Evolutionary conservation across 2,329 filamentous ascomycete species (phyloP).

Genomic region (Rachicladosporium sp.): DNA sequence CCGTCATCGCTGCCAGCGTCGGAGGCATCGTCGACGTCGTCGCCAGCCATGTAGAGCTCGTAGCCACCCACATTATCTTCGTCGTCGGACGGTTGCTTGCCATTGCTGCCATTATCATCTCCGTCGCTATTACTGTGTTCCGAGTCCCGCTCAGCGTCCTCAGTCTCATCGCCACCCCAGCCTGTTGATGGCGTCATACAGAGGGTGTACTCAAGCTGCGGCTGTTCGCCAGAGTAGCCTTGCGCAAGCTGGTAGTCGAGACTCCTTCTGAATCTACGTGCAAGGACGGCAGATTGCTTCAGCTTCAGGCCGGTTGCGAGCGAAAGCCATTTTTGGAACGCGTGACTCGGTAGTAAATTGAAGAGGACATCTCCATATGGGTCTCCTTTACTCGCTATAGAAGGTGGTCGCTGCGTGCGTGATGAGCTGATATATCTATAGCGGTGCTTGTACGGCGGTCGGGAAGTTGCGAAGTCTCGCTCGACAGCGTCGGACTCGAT

Average conservation of each 20-base stretch:
- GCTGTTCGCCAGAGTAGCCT: slow-evolving; percentile 58
- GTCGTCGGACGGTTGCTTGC: slow-evolving; percentile 29
- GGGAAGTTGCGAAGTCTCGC: slow-evolving; percentile 36
- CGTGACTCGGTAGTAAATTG: slow-evolving; percentile 66
- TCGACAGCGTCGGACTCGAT: slow-evolving; percentile 44
- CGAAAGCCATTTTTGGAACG: slow-evolving; percentile 83
- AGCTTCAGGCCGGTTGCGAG: slow-evolving; percentile 66
- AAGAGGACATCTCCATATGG: slow-evolving; percentile 69
- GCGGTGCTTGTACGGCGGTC: slow-evolving; percentile 88
- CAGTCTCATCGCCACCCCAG: slow-evolving; percentile 63
- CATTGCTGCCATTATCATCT: slow-evolving; percentile 15
- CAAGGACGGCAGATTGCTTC: slow-evolving; percentile 63
- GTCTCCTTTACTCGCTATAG: slow-evolving; percentile 20
- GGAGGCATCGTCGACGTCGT: slow-evolving; percentile 45
- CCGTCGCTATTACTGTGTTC: slow-evolving; percentile 4
- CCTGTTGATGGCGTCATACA: slow-evolving; percentile 73
- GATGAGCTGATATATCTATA: slow-evolving; percentile 56
- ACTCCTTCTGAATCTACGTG: slow-evolving; percentile 74
- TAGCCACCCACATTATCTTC: slow-evolving; percentile 59
- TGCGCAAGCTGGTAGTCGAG: slow-evolving; percentile 89
- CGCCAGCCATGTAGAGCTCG: slow-evolving; percentile 86
- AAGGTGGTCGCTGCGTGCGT: slow-evolving; percentile 28
- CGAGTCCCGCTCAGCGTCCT: slow-evolving; percentile 26
- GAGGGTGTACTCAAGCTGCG: slow-evolving; percentile 76
- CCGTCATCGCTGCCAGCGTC: slow-evolving; percentile 26